Conservation (phyloP, 169 alveolate genomes). For the Plasmodium billcollinsi region DNA sequence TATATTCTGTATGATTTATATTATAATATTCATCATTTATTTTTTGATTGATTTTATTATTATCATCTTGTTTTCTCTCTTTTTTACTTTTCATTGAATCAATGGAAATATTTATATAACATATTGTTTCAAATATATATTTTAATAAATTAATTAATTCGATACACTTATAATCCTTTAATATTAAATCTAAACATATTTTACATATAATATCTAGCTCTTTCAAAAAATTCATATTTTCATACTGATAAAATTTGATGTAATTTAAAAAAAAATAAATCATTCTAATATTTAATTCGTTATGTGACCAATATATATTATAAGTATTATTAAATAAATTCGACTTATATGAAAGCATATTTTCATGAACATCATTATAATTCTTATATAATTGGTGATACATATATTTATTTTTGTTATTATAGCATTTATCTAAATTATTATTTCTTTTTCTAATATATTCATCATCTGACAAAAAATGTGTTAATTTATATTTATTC, state of each 20-base stretch:
- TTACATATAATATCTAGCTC: conserved; percentile 40
- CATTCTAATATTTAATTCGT: conserved; percentile 42
- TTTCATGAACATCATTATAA: conserved; percentile 9
- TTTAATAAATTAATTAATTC: conserved; percentile 30
- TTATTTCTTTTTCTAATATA: too few species aligned
- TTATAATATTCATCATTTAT: not conserved
- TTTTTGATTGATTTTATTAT: not conserved
- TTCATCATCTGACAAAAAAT: conserved; percentile 13
- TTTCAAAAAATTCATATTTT: conserved; percentile 11
- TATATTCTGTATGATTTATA: too few species aligned
- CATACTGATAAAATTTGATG: conserved; percentile 22
- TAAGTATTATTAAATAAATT: conserved; percentile 42
- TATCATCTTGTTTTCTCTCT: not conserved
- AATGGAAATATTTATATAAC: conserved; percentile 26
- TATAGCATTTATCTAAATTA: too few species aligned
- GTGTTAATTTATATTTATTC: not conserved
- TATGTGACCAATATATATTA: conserved; percentile 38
- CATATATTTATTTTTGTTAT: too few species aligned
- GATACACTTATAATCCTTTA: conserved; percentile 47
- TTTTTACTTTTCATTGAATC: not conserved
- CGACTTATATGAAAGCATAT: conserved; percentile 46
- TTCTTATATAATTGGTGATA: not conserved
- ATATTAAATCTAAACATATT: conserved; percentile 59
- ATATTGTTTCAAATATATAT: conserved; percentile 36
- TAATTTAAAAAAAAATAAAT: conserved; percentile 38